Percentiles rank a stretch among this genome's conserved stretches.
Evolutionary conservation across 2,329 filamentous ascomycete genomes (phyloP).

Genomic region (Fusarium nanum): DNA sequence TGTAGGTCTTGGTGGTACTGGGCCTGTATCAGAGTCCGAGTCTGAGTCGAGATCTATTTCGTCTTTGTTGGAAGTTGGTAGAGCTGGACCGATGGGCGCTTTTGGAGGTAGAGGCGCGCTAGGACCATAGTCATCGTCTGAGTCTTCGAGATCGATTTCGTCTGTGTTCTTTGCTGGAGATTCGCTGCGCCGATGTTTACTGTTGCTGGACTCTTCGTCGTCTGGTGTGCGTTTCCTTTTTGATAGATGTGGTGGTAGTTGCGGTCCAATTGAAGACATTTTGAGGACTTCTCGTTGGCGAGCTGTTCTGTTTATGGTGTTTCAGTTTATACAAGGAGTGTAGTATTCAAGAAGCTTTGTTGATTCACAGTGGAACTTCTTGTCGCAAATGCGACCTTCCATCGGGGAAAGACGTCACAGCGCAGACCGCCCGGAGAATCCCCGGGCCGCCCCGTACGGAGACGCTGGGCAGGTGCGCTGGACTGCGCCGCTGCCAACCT

Average conservation of each 20-base stretch:
- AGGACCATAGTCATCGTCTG: conserved; percentile 59
- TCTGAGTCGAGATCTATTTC: conserved; percentile 57
- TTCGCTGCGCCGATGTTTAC: conserved; percentile 56
- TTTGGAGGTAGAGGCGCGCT: conserved; percentile 43
- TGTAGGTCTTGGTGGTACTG: conserved; percentile 51
- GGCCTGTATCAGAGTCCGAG: conserved; percentile 52
- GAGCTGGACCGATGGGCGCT: conserved; percentile 40
- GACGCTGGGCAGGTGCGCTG: conserved; percentile 24
- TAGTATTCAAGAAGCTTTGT: conserved; percentile 26
- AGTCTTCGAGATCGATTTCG: conserved; percentile 60
- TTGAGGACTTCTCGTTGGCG: conserved; percentile 31
- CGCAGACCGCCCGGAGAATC: conserved; percentile 43
- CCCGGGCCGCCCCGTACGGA: conserved; percentile 40
- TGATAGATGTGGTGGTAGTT: conserved; percentile 73
- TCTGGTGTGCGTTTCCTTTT: conserved; percentile 69
- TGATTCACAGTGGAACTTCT: conserved; percentile 30
- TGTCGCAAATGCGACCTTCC: conserved; percentile 30
- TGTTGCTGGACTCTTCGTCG: conserved; percentile 51
- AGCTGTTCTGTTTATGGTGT: neutral
- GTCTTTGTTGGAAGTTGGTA: conserved; percentile 50
- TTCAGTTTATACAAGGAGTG: conserved; percentile 19
- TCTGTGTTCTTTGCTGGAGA: conserved; percentile 56
- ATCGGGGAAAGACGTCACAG: conserved; percentile 44
- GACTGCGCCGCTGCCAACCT: conserved; percentile 38
- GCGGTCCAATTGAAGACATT: conserved; percentile 78